These are phyloP conservation scores for Fusarium sororula DNA, from an alignment of 2,329 filamentous ascomycete genomes.

Conservation along the genomic window DNA sequence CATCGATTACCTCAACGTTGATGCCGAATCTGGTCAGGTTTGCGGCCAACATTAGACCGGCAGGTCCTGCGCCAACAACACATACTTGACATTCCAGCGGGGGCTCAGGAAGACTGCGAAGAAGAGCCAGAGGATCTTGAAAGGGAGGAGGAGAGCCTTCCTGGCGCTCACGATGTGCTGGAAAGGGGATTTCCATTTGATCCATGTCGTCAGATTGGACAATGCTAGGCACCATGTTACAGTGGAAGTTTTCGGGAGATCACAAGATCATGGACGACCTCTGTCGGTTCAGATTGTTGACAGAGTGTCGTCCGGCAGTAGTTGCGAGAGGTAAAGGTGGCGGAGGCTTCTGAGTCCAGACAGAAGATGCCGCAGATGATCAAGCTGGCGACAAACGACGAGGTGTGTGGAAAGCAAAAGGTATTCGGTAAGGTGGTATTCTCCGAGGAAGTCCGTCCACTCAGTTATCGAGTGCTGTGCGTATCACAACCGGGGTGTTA, in stretches of 20 bases:
- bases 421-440: slow-evolving; percentile 24
- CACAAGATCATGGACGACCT: slow-evolving; percentile 44
- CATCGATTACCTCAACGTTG: slow-evolving; percentile 72
- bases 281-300: slow-evolving; percentile 33
- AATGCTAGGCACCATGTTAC: slow-evolving; percentile 47
- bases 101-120: slow-evolving; percentile 59
- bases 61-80: slow-evolving; percentile 65
- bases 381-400: slow-evolving; percentile 23
- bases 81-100: slow-evolving; percentile 58
- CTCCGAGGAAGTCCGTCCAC: slow-evolving; percentile 34
- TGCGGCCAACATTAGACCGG: slow-evolving; percentile 64
- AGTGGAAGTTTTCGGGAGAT: slow-evolving; percentile 14
- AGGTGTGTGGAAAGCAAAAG: slow-evolving; percentile 23
- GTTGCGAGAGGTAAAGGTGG: slow-evolving; percentile 15
- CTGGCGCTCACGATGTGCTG: slow-evolving; percentile 38
- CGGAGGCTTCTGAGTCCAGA: background rate
- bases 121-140: slow-evolving; percentile 58
- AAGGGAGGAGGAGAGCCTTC: slow-evolving; percentile 47
- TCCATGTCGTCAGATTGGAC: slow-evolving; percentile 45
- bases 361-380: slow-evolving; percentile 11
- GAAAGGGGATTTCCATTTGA: slow-evolving; percentile 39
- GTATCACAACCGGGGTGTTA: slow-evolving; percentile 26
- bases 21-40: slow-evolving; percentile 72
- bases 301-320: slow-evolving; percentile 40
- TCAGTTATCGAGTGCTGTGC: slow-evolving; percentile 32